Conservation (phyloP, 805 yeast species). For the Priceomyces fermenticarens region DNA sequence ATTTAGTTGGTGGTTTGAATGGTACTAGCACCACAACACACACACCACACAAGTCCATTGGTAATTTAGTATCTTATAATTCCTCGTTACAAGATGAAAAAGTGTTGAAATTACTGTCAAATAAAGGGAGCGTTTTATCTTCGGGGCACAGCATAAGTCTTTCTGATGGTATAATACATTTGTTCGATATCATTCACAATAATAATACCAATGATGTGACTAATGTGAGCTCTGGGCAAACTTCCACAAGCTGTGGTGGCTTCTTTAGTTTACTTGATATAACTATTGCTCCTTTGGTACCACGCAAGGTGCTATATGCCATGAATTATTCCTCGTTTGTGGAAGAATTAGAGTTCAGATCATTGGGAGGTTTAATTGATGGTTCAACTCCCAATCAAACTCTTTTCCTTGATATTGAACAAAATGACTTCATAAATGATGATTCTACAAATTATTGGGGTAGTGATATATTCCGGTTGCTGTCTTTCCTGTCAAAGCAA, state of each 20-base stretch:
- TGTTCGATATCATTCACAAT: conserved; percentile 15
- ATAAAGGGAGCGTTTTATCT: conserved; percentile 11
- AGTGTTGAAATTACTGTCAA: conserved; percentile 17
- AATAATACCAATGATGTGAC: background rate
- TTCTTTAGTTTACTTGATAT: conserved; percentile 22
- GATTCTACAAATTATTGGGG: no score
- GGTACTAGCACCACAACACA: conserved; percentile 23
- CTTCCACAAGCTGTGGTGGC: conserved; percentile 4
- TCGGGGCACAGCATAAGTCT: conserved; percentile 16
- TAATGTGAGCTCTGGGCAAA: no score
- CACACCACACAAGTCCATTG: conserved; percentile 6
- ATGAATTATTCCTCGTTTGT: conserved; percentile 59
- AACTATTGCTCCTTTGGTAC: conserved; percentile 23
- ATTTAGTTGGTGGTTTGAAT: conserved; percentile 26
- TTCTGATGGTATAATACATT: conserved; percentile 35
- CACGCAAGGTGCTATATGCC: conserved; percentile 36
- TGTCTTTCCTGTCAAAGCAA: conserved; percentile 33
- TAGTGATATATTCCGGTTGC: background rate
- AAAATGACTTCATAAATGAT: conserved; percentile 30
- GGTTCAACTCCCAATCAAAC: conserved; percentile 53
- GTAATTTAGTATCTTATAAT: conserved; percentile 11
- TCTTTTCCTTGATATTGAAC: conserved; percentile 49
- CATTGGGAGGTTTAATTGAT: conserved; percentile 54
- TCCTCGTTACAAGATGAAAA: conserved; percentile 9
- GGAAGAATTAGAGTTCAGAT: conserved; percentile 63